These are phyloP conservation scores for Penicillium manginii DNA, from an alignment of 495 filamentous ascomycete species.

Conservation along the genomic window DNA sequence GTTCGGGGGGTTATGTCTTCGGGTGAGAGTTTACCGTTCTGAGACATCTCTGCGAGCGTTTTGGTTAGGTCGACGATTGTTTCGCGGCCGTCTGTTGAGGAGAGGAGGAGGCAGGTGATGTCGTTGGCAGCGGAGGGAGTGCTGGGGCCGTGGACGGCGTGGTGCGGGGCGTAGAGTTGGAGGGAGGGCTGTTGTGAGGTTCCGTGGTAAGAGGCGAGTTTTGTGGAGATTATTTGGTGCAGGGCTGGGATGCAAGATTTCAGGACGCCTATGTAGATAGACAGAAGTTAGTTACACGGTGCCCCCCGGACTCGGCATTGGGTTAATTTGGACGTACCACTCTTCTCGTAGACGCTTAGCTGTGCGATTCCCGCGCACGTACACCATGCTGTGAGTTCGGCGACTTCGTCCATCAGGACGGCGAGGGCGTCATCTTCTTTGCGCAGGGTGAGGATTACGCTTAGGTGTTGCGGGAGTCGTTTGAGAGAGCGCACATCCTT, in stretches of 20 bases:
- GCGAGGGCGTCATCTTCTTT: conserved; percentile 74
- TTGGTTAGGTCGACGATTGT: conserved; percentile 95
- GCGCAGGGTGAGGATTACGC: conserved; percentile 79
- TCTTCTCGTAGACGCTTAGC: conserved; percentile 89
- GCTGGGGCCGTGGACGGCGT: conserved; percentile 38
- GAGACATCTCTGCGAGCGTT: conserved; percentile 91
- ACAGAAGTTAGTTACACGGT: not conserved
- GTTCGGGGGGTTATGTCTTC: conserved; percentile 78
- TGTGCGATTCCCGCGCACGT: conserved; percentile 81
- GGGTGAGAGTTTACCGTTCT: conserved; percentile 77
- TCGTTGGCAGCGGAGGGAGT: not conserved
- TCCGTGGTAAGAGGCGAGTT: conserved; percentile 84
- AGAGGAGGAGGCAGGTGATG: conserved; percentile 83
- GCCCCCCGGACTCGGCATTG: no score
- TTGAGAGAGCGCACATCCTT: conserved; percentile 78
- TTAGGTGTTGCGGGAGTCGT: conserved; percentile 80
- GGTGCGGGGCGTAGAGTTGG: conserved; percentile 76
- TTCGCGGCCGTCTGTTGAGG: conserved; percentile 84
- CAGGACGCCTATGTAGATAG: conserved; percentile 64
- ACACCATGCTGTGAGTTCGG: conserved; percentile 91
- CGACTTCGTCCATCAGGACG: conserved; percentile 82
- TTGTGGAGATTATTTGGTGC: conserved; percentile 70
- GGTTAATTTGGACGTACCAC: no score
- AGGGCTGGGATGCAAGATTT: conserved; percentile 82
- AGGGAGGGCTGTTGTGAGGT: conserved; percentile 64